phyloP scores from a whole-genome alignment of 164 flowering plant species.

The Santalum album region DNA sequence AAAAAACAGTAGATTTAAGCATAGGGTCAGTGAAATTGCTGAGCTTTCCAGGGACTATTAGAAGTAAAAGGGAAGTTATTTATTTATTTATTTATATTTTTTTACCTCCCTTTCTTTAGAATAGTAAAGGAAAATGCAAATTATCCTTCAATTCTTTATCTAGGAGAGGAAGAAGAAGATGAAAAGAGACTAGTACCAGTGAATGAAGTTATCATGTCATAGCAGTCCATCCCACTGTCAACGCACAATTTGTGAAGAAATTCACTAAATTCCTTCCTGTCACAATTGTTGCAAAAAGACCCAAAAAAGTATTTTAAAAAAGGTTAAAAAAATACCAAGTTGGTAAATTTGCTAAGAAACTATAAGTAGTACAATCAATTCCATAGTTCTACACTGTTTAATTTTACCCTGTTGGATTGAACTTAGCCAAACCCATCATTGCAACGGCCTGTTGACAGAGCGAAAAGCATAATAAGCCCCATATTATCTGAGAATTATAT shows the following conservation, averaged over 20 bases:
- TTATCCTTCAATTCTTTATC: too few relatives aligned
- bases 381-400: background rate
- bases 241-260: slow-evolving; percentile 43
- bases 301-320: too few relatives aligned
- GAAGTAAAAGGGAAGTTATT: too few relatives aligned
- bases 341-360: background rate
- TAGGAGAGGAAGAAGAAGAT: too few relatives aligned
- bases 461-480: too few relatives aligned
- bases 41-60: too few relatives aligned
- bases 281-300: too few relatives aligned
- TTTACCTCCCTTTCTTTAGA: too few relatives aligned
- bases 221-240: slow-evolving; percentile 51
- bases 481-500: too few relatives aligned
- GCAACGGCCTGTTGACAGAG: background rate
- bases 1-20: too few relatives aligned
- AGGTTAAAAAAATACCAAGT: background rate
- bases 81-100: too few relatives aligned
- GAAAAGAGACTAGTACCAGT: slow-evolving; percentile 20
- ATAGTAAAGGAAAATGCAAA: background rate
- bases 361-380: background rate
- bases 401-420: background rate
- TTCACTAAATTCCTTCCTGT: slow-evolving; percentile 28
- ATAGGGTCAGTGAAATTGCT: too few relatives aligned
- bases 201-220: slow-evolving; percentile 33
- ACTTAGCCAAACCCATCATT: background rate